Percentiles rank a stretch among this genome's conserved stretches.
These are phyloP conservation scores for Solanum appendiculatum DNA, from an alignment of 257 asterid genomes.

Conservation along the genomic window DNA sequence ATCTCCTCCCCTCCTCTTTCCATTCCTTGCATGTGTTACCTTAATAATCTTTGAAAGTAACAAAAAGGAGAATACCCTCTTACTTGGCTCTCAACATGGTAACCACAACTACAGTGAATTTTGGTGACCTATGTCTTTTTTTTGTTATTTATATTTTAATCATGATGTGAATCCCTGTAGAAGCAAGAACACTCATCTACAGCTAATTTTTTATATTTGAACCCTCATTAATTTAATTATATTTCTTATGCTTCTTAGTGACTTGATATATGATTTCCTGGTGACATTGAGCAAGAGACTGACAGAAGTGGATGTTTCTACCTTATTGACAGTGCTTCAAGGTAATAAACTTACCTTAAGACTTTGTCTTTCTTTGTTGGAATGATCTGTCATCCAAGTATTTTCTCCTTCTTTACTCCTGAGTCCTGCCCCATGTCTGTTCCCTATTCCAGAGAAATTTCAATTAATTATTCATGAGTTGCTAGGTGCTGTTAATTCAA, in stretches of 20 bases:
- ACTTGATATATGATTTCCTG: constrained; percentile 83
- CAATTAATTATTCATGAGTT: neutral
- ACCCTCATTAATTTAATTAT: neutral
- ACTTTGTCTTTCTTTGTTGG: constrained; percentile 5
- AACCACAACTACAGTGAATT: neutral
- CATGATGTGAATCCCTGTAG: neutral
- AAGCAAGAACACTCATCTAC: neutral
- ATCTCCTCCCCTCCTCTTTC: neutral
- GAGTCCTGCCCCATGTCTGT: neutral
- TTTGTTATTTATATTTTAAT: neutral
- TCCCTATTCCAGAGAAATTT: neutral
- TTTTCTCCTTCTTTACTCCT: neutral
- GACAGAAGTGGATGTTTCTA: constrained; percentile 93
- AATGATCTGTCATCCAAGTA: neutral
- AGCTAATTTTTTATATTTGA: neutral
- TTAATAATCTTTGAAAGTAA: neutral
- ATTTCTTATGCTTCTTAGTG: constrained; percentile 44
- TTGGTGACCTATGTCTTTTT: neutral
- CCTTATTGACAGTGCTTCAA: constrained; percentile 68
- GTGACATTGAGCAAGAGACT: constrained; percentile 77
- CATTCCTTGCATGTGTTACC: neutral
- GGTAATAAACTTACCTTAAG: constrained; percentile 21
- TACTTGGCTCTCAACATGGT: neutral
- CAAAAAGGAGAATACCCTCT: neutral
- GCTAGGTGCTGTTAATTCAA: neutral